phyloP scores from a whole-genome alignment of 345 rosid species.

The Eucalyptus paniculata region DNA sequence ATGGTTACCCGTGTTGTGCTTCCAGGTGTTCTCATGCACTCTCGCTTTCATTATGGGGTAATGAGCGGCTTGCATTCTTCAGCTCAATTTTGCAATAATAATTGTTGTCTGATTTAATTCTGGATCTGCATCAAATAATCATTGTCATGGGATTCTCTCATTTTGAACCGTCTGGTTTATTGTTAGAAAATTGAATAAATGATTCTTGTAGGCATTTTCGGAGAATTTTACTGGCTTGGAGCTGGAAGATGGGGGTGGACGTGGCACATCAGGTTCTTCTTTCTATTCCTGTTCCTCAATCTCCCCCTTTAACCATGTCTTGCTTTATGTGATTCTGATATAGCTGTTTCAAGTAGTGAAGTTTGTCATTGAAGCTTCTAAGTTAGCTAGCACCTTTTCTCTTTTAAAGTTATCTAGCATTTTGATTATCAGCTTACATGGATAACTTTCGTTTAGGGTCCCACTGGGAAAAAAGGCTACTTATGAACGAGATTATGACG shows the following conservation, averaged over 20 bases:
- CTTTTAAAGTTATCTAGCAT: background rate
- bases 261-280: slow-evolving; percentile 84
- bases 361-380: background rate
- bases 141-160: background rate
- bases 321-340: background rate
- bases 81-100: background rate
- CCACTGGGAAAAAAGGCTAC: slow-evolving; percentile 97
- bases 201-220: slow-evolving; percentile 65
- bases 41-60: slow-evolving; percentile 96
- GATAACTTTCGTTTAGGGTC: slow-evolving; percentile 44
- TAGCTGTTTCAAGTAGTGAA: background rate
- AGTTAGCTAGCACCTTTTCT: background rate
- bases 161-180: background rate
- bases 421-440: background rate
- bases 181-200: background rate
- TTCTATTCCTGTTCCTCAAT: background rate
- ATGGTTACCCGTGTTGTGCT: slow-evolving; percentile 91
- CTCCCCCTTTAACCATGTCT: background rate
- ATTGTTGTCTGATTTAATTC: background rate
- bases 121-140: background rate
- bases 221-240: slow-evolving; percentile 94
- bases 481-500: slow-evolving; percentile 99
- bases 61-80: background rate
- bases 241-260: slow-evolving; percentile 99
- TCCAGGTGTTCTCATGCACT: slow-evolving; percentile 95